Evolutionary conservation across 495 filamentous ascomycete genomes (phyloP).

Genomic region (Podospora pseudopauciseta): DNA sequence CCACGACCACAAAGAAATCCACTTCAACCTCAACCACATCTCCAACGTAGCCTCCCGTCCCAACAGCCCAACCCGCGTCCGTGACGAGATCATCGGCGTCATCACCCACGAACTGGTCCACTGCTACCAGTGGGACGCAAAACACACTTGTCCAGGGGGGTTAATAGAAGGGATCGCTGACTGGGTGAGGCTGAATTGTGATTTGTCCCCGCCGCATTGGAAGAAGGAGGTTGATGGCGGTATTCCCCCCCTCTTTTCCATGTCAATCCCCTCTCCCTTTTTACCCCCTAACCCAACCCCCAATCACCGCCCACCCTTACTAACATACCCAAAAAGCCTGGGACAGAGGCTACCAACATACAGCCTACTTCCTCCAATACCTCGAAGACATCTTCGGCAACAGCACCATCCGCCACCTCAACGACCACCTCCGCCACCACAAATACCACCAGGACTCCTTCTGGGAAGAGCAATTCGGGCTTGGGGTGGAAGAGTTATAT

Average conservation of each 20-base stretch:
- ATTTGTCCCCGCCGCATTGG: constrained; percentile 82
- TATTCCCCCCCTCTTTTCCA: constrained; percentile 8
- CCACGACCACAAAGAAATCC: constrained; percentile 90
- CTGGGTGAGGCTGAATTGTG: constrained; percentile 77
- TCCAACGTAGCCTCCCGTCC: constrained; percentile 34
- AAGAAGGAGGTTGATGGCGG: constrained; percentile 42
- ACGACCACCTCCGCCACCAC: constrained; percentile 60
- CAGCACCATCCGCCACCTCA: constrained; percentile 69
- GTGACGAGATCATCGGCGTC: constrained; percentile 77
- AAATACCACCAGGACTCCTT: constrained; percentile 60
- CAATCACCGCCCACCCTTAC: too few relatives aligned
- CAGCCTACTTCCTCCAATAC: constrained; percentile 86
- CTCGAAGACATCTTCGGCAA: constrained; percentile 60
- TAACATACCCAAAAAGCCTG: constrained; percentile 46
- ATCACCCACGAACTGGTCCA: constrained; percentile 92
- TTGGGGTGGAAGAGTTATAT: constrained; percentile 66
- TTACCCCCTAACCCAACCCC: too few relatives aligned
- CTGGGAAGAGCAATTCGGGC: constrained; percentile 68
- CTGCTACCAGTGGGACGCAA: constrained; percentile 81
- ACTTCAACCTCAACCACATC: constrained; percentile 80
- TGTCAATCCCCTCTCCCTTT: too few relatives aligned
- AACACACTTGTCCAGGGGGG: constrained; percentile 64
- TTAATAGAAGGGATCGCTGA: constrained; percentile 92
- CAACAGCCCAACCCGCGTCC: constrained; percentile 25
- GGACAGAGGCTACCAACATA: constrained; percentile 92